phyloP scores from a whole-genome alignment of 441 rosid genomes.

The Gossypium schwendimanii region DNA sequence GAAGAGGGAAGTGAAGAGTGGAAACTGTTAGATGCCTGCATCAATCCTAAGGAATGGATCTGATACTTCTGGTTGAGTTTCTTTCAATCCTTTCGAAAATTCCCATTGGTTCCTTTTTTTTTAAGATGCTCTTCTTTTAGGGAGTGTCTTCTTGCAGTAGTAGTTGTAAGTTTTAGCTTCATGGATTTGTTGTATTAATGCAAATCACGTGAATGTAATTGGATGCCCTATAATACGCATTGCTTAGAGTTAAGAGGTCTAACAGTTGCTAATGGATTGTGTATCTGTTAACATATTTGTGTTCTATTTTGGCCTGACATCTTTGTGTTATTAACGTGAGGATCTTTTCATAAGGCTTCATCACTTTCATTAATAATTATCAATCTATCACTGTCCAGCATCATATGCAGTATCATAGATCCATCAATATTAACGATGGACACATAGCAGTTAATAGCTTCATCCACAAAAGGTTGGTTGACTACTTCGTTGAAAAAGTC shows the following conservation, averaged over 20 bases:
- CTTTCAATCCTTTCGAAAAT: background rate
- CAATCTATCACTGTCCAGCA: background rate
- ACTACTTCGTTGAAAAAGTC: background rate
- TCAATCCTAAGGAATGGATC: background rate
- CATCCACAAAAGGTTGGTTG: background rate
- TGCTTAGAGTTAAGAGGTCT: background rate
- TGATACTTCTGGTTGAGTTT: background rate
- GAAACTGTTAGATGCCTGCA: slow-evolving; percentile 91
- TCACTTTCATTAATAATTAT: background rate
- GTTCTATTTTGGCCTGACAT: background rate
- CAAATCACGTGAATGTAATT: background rate
- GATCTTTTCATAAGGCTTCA: background rate
- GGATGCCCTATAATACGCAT: background rate
- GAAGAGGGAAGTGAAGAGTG: slow-evolving; percentile 97
- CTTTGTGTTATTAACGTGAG: too few species aligned
- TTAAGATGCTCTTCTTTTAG: background rate
- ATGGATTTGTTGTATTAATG: background rate
- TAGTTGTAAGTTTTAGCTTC: slow-evolving; percentile 3
- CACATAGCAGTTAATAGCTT: background rate
- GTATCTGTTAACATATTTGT: background rate
- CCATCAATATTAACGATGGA: background rate
- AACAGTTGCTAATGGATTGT: background rate
- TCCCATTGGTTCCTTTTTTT: background rate
- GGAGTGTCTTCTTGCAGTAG: background rate
- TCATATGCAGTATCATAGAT: background rate